Base-by-base conservation (phyloP, 2,329 filamentous ascomycete species). In the Verticillium tricorpus region DNA sequence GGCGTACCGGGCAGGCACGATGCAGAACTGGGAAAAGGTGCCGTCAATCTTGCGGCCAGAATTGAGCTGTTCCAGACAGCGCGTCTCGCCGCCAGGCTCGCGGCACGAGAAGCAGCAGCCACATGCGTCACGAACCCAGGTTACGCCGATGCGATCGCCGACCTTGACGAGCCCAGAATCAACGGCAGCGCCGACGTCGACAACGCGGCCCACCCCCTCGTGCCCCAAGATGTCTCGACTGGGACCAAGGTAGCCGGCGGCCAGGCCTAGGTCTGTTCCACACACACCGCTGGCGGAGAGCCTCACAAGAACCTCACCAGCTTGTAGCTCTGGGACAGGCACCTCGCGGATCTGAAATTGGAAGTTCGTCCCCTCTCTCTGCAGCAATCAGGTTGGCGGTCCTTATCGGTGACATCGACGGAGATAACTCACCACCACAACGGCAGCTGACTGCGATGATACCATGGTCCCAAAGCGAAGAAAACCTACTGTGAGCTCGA, bases 171-270 rank as follows among this genome's bases (percentile, higher is more conserved):
- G 55, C 1, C 62, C 22, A 0, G 65, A 7, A n/a, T 35, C 34
- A 3, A 77, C 69, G 37, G 72, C 69, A 34, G 70, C 68, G 1
- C 79, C 79, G 1, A 80, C 63, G 28, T 65, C 69, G 4, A 69
- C 73, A 17, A 80, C 69, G 12, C 68, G 69, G 1, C 79, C 79
- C 1, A 80, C 75, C 8, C 78, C 79, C 63, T 82, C 79, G 57
- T 81, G 79, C 4, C 79, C 79, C 0, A 78, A 69, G 1, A 78
- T 71, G 28, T 71, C 63, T 5, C 69, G 66, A 0, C 70, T 69
- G 0, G 74, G 73, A 0, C 76, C 75, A 55, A 78, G 65, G 28
- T 76, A 69, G 12, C 77, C 76, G 0, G 70, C 60, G 0, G 76
- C 77, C 58, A 79, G 71, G 17, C 68, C 69, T 17, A 74, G 65